phyloP scores from a whole-genome alignment of 2,329 filamentous ascomycete species.

The Sclerotinia sclerotiorum region DNA sequence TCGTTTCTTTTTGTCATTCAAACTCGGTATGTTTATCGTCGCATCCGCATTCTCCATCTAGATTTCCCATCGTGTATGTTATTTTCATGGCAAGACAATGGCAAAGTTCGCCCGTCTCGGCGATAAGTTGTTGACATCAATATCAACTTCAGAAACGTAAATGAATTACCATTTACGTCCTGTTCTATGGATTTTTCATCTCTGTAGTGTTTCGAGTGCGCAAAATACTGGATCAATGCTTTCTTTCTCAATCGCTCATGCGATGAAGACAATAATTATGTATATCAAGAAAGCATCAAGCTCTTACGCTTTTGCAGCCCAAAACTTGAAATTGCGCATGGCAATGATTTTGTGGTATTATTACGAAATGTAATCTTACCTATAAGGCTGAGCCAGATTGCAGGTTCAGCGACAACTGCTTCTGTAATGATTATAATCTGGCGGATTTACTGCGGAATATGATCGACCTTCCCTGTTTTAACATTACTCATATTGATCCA shows the following conservation, averaged over 20 bases:
- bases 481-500: neutral
- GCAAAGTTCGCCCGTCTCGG: neutral
- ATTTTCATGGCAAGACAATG: too few species aligned
- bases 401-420: neutral
- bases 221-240: neutral
- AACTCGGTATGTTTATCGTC: neutral
- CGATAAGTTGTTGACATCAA: neutral
- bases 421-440: neutral
- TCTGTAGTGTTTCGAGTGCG: neutral
- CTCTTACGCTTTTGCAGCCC: neutral
- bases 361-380: neutral
- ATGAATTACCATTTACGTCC: neutral
- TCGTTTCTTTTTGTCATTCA: neutral
- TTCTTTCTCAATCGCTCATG: neutral
- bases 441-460: neutral
- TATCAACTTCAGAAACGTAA: neutral
- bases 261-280: neutral
- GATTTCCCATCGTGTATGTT: neutral
- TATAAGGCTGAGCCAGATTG: slow-evolving; percentile 15
- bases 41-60: neutral
- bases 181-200: neutral
- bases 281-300: neutral
- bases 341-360: neutral
- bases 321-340: neutral
- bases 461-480: neutral